Percentiles rank a stretch among this genome's conserved stretches.
phyloP scores from a whole-genome alignment of 1,139 yeast species.

The Saccharomyces pastorianus region DNA sequence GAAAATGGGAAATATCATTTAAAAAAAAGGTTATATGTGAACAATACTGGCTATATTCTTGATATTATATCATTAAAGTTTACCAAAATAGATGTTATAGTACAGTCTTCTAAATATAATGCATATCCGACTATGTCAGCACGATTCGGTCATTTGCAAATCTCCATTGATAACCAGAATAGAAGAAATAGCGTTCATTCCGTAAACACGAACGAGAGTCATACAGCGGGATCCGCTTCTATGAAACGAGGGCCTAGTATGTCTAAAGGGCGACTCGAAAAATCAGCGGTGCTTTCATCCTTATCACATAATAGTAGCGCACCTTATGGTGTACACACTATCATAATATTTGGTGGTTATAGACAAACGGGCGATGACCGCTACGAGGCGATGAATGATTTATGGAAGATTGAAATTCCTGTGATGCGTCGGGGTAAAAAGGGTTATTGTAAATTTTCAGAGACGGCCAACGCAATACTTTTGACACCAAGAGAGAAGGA shows the following conservation, averaged over 20 bases:
- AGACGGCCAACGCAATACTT: constrained; percentile 30
- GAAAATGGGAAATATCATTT: constrained; percentile 28
- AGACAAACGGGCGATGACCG: constrained; percentile 20
- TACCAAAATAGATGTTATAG: constrained; percentile 33
- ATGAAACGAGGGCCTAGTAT: not conserved
- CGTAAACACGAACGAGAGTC: not conserved
- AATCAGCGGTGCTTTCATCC: not conserved
- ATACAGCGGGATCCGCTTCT: not conserved
- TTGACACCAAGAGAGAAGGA: constrained; percentile 13
- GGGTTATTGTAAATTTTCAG: constrained; percentile 31
- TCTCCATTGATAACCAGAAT: constrained; percentile 19
- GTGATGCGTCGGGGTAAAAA: constrained; percentile 31
- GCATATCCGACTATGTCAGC: constrained; percentile 35
- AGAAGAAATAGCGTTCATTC: not conserved
- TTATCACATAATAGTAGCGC: not conserved
- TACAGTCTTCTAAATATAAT: constrained; percentile 34
- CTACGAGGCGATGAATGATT: constrained; percentile 39
- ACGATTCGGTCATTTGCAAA: constrained; percentile 40
- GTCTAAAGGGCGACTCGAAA: not conserved
- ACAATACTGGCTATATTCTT: constrained; percentile 36
- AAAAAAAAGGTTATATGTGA: constrained; percentile 31
- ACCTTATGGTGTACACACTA: constrained; percentile 9
- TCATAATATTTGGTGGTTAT: constrained; percentile 41
- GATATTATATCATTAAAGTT: constrained; percentile 35
- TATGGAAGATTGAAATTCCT: constrained; percentile 42